Conservation (phyloP, 257 asterid genomes). For the Nicotiana knightiana region DNA sequence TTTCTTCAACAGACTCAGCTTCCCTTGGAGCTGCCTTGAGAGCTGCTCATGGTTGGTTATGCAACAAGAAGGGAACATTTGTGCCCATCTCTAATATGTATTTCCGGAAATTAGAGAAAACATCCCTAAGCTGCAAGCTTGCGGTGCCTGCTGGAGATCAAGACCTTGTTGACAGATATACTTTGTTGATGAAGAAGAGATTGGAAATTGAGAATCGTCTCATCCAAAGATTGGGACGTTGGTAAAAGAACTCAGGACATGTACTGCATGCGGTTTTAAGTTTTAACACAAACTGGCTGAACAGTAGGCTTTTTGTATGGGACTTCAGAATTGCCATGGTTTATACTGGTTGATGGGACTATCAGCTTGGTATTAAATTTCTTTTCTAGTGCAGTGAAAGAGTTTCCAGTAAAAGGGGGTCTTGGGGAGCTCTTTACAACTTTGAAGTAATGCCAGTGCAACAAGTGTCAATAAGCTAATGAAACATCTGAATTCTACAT, state of each 20-base stretch:
- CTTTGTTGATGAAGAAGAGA: constrained; percentile 66
- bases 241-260: constrained; percentile 13
- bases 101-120: constrained; percentile 49
- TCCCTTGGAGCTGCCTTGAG: constrained; percentile 89
- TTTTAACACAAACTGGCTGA: not conserved
- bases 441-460: no score
- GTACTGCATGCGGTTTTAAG: not conserved
- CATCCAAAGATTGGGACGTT: constrained; percentile 54
- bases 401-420: no score
- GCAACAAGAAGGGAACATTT: constrained; percentile 51
- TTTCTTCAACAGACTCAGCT: constrained; percentile 58
- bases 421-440: no score
- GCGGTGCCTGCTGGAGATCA: constrained; percentile 51
- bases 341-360: no score
- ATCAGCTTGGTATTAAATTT: no score
- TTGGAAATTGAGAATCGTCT: constrained; percentile 67
- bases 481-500: no score
- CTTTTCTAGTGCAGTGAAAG: no score
- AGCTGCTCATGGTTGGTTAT: constrained; percentile 95
- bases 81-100: constrained; percentile 63
- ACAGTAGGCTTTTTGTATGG: not conserved
- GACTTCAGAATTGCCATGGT: not conserved
- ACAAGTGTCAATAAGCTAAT: no score
- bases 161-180: constrained; percentile 45
- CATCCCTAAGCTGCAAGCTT: constrained; percentile 61